Percentiles rank a stretch among this genome's conserved stretches.
Evolutionary conservation across 2,329 filamentous ascomycete species (phyloP).

Genomic region (Incumbomyces lentus): DNA sequence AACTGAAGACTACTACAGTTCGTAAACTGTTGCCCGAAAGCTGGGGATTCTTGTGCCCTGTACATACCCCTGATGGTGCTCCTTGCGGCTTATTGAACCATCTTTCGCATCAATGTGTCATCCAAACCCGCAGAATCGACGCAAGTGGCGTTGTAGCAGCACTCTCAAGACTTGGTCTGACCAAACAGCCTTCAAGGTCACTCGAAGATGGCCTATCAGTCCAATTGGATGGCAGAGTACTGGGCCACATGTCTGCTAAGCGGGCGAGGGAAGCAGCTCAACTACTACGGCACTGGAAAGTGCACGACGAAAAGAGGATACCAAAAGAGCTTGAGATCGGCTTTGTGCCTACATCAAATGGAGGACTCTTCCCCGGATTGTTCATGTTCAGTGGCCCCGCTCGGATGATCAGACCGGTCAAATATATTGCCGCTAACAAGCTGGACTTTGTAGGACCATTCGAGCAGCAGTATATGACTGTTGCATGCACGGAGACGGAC

Average conservation of each 20-base stretch:
- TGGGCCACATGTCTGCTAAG: constrained; percentile 81
- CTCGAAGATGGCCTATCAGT: constrained; percentile 77
- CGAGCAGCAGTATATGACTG: constrained; percentile 97
- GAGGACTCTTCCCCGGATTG: constrained; percentile 91
- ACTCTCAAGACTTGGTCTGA: constrained; percentile 69
- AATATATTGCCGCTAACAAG: constrained; percentile 77
- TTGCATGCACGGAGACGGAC: constrained; percentile 81
- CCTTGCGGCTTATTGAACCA: constrained; percentile 94
- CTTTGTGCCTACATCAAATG: constrained; percentile 74
- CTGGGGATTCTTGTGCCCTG: constrained; percentile 95
- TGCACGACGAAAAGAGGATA: constrained; percentile 70
- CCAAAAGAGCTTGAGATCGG: constrained; percentile 83
- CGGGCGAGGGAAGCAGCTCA: constrained; percentile 75
- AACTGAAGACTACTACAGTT: constrained; percentile 93
- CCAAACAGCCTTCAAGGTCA: constrained; percentile 63
- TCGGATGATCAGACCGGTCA: constrained; percentile 82
- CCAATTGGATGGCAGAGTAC: constrained; percentile 77
- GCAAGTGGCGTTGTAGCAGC: constrained; percentile 63
- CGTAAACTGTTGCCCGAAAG: constrained; percentile 91
- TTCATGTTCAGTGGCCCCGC: constrained; percentile 84
- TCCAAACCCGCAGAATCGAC: constrained; percentile 67
- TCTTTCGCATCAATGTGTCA: constrained; percentile 85
- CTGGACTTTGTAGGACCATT: constrained; percentile 84
- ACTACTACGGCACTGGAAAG: constrained; percentile 89
- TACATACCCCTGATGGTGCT: constrained; percentile 92